Evolutionary conservation across 495 filamentous ascomycete species (phyloP).

Genomic region (Schizothecium vesticola): DNA sequence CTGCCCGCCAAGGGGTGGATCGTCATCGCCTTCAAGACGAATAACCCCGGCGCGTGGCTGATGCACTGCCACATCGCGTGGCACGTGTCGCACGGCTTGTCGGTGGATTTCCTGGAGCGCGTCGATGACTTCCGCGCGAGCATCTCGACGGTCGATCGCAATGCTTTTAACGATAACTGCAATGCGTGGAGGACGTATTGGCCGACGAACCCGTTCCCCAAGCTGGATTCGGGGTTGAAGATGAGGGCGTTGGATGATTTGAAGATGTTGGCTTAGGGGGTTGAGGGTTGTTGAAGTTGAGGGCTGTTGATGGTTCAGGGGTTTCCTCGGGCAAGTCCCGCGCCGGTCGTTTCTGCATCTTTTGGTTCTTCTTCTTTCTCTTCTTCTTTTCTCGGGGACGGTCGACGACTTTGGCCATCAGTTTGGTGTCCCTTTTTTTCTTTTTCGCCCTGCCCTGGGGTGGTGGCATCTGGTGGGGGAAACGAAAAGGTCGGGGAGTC

Average conservation of each 20-base stretch:
- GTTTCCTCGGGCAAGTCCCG: background rate
- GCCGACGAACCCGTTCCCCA: slow-evolving; percentile 17
- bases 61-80: slow-evolving; percentile 56
- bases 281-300: background rate
- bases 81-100: slow-evolving; percentile 47
- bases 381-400: background rate
- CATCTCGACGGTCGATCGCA: slow-evolving; percentile 15
- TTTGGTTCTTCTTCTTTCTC: background rate
- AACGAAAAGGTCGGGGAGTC: background rate
- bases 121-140: slow-evolving; percentile 23
- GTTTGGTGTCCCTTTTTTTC: background rate
- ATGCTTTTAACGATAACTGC: slow-evolving; percentile 23
- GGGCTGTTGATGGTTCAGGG: background rate
- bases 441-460: background rate
- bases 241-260: slow-evolving; percentile 7
- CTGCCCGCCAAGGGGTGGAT: slow-evolving; percentile 41
- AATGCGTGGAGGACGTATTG: slow-evolving; percentile 23
- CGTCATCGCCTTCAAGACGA: slow-evolving; percentile 50
- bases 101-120: slow-evolving; percentile 46
- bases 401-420: background rate
- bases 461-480: background rate
- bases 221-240: slow-evolving; percentile 27
- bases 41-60: slow-evolving; percentile 55
- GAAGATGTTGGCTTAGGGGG: slow-evolving; percentile 5
- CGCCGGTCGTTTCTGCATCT: background rate